Evolutionary conservation across 1,284 basidiomycete genomes (phyloP).

Genomic region (Trichosporon asahii): DNA sequence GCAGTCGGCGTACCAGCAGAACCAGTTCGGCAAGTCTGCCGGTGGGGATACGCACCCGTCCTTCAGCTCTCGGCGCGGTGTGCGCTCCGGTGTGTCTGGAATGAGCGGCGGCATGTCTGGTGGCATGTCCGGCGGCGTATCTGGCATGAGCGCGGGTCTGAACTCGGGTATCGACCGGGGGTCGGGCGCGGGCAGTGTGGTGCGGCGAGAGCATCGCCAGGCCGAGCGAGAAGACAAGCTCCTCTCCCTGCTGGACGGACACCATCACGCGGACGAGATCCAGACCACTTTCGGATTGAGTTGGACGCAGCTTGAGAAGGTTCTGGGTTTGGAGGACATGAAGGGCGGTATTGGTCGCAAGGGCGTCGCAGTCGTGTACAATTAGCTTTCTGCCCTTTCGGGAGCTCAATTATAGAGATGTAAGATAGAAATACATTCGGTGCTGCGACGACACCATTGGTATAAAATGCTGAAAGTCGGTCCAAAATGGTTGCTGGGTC

Average conservation of each 20-base stretch:
- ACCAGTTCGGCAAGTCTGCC: not conserved
- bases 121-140: not conserved
- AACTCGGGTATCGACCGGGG: slow-evolving; percentile 11
- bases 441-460: not conserved
- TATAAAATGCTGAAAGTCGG: not conserved
- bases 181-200: slow-evolving; percentile 11
- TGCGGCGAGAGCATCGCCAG: slow-evolving; percentile 26
- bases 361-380: slow-evolving; percentile 40
- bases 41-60: slow-evolving; percentile 26
- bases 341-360: slow-evolving; percentile 37
- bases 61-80: slow-evolving; percentile 7
- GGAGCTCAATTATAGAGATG: not conserved
- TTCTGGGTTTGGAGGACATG: slow-evolving; percentile 56
- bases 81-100: slow-evolving; percentile 13
- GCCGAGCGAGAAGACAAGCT: slow-evolving; percentile 55
- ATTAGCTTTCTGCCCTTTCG: slow-evolving; percentile 20
- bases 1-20: slow-evolving; percentile 13
- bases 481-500: not conserved
- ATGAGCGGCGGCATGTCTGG: not conserved
- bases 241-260: slow-evolving; percentile 68
- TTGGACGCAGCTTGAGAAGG: slow-evolving; percentile 76
- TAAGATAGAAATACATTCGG: slow-evolving; percentile 9
- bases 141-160: not conserved
- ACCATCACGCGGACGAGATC: slow-evolving; percentile 87
- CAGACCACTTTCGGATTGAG: slow-evolving; percentile 75